Percentiles rank a stretch among this genome's conserved stretches.
phyloP scores from a whole-genome alignment of 1,139 yeast species.

The Candida smagusa region DNA sequence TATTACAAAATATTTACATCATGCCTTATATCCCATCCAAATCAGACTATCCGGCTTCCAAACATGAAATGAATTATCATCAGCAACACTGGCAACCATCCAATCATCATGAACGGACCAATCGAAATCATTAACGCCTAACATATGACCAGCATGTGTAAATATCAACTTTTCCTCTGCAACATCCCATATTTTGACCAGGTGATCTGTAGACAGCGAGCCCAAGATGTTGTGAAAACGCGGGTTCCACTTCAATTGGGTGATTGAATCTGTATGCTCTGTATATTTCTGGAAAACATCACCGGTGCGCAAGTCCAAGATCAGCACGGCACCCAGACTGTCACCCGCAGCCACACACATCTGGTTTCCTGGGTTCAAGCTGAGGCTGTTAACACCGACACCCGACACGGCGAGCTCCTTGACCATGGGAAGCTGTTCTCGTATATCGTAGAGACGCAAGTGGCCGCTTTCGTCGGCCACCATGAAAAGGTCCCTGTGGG shows the following conservation, averaged over 20 bases:
- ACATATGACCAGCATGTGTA: slow-evolving; percentile 87
- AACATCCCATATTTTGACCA: slow-evolving; percentile 71
- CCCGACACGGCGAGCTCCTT: slow-evolving; percentile 29
- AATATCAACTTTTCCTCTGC: slow-evolving; percentile 50
- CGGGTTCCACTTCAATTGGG: slow-evolving; percentile 81
- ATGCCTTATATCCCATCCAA: background rate
- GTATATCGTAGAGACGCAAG: slow-evolving; percentile 49
- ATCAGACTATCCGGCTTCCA: slow-evolving; percentile 56
- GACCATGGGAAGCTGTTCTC: slow-evolving; percentile 23
- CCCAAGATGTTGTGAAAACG: slow-evolving; percentile 57
- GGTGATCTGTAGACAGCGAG: slow-evolving; percentile 68
- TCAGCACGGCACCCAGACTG: slow-evolving; percentile 50
- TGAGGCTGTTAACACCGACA: slow-evolving; percentile 60
- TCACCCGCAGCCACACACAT: slow-evolving; percentile 68
- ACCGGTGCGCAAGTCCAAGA: slow-evolving; percentile 70
- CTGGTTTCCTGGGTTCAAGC: slow-evolving; percentile 58
- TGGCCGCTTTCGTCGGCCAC: slow-evolving; percentile 56
- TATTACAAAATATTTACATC: too few species aligned
- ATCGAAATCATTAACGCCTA: slow-evolving; percentile 78
- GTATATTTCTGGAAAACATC: slow-evolving; percentile 27
- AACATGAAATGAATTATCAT: slow-evolving; percentile 83
- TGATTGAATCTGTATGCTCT: slow-evolving; percentile 56
- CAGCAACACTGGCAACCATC: slow-evolving; percentile 80
- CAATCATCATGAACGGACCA: slow-evolving; percentile 84
- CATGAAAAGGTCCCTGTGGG: slow-evolving; percentile 56